Evolutionary conservation across 2,329 filamentous ascomycete genomes (phyloP).

Genomic region (Ceratocystis lukuohia): DNA sequence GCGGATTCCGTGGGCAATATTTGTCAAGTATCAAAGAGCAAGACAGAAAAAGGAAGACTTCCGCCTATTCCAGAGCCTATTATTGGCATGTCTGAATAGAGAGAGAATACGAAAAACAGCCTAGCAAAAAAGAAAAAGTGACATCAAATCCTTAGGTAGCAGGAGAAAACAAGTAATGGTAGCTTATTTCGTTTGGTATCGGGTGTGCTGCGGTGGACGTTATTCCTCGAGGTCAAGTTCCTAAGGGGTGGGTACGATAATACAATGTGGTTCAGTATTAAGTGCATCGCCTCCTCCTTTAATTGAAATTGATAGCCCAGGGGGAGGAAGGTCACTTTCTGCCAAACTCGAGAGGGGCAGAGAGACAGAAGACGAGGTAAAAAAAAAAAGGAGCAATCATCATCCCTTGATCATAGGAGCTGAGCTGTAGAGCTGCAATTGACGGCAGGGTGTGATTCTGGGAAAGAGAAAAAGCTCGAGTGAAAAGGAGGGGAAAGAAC

Average conservation of each 20-base stretch:
- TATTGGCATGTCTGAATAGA: not conserved
- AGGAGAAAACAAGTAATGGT: not conserved
- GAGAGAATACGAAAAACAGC: not conserved
- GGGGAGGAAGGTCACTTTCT: not conserved
- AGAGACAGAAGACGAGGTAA: not conserved
- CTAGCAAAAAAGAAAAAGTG: not conserved
- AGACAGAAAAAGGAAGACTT: not conserved
- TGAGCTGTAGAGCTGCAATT: not conserved
- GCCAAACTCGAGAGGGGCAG: not conserved
- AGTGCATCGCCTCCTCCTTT: slow-evolving; percentile 9
- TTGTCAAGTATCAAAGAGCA: not conserved
- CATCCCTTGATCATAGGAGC: not conserved
- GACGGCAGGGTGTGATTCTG: not conserved
- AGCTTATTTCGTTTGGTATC: not conserved
- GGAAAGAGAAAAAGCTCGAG: not conserved
- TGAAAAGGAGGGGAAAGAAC: not conserved
- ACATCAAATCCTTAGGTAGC: not conserved
- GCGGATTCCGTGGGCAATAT: not conserved
- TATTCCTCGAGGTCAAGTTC: not conserved
- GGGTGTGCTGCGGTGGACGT: not conserved
- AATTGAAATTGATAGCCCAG: slow-evolving; percentile 6
- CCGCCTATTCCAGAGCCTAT: not conserved
- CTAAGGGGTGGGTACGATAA: slow-evolving; percentile 3
- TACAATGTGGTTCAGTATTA: slow-evolving; percentile 1
- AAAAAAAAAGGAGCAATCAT: not conserved